phyloP scores from a whole-genome alignment of 805 yeast genomes.

The Saccharomycopsis microspora region DNA sequence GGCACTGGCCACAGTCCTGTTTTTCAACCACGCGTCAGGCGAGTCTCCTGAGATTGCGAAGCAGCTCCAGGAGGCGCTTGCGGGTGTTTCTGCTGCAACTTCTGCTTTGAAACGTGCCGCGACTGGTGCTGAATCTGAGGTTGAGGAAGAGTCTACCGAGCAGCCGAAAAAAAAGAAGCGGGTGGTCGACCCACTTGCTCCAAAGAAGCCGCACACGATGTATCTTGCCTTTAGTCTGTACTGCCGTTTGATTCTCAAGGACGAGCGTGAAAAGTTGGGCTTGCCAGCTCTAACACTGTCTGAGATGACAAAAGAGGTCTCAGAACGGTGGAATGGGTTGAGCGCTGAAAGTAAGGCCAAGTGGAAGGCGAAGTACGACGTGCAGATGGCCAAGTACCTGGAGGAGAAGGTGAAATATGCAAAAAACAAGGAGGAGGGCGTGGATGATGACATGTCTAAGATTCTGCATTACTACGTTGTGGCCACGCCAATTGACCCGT shows the following conservation, averaged over 20 bases:
- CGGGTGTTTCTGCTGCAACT: conserved; percentile 2
- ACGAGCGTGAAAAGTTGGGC: conserved; percentile 50
- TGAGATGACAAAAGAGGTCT: conserved; percentile 70
- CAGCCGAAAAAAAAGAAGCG: conserved; percentile 28
- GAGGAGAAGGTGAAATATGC: conserved; percentile 34
- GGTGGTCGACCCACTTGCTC: conserved; percentile 81
- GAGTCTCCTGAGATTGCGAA: conserved; percentile 36
- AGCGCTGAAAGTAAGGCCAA: conserved; percentile 57
- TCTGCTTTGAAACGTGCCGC: neutral
- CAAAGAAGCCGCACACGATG: conserved; percentile 86
- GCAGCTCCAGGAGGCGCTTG: conserved; percentile 26
- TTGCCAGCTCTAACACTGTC: conserved; percentile 56
- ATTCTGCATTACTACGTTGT: conserved; percentile 10
- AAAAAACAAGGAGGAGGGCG: conserved; percentile 22
- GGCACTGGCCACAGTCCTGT: conserved; percentile 68
- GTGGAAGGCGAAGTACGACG: conserved; percentile 50
- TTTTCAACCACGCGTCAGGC: conserved; percentile 42
- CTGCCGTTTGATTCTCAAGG: conserved; percentile 58
- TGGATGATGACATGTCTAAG: conserved; percentile 7
- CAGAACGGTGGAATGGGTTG: conserved; percentile 69
- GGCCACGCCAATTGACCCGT: conserved; percentile 12
- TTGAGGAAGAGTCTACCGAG: conserved; percentile 15
- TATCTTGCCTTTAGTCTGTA: conserved; percentile 71
- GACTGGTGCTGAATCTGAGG: conserved; percentile 16
- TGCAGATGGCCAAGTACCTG: conserved; percentile 34